A percentile compares a stretch with the other conserved stretches of the same genome.
phyloP scores from a whole-genome alignment of 345 rosid species.

The Noccaea bulbosa region DNA sequence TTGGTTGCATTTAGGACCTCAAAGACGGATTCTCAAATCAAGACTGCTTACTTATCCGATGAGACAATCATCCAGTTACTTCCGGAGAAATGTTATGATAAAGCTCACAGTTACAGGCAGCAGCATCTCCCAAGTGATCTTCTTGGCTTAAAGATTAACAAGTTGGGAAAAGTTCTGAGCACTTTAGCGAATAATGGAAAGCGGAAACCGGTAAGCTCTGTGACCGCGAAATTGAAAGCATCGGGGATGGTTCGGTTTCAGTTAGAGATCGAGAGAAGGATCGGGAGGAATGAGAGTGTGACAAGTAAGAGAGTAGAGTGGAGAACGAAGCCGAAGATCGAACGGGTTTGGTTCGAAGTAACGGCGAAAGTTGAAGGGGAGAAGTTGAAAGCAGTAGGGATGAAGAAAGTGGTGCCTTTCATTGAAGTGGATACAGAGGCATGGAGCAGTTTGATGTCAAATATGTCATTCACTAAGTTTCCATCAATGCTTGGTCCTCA shows the following conservation, averaged over 20 bases:
- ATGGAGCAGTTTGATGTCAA: slow-evolving; percentile 74
- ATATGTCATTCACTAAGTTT: slow-evolving; percentile 77
- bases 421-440: slow-evolving; percentile 59
- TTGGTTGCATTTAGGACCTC: slow-evolving; percentile 54
- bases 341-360: slow-evolving; percentile 70
- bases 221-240: slow-evolving; percentile 54
- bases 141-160: slow-evolving; percentile 51
- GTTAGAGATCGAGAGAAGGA: slow-evolving; percentile 62
- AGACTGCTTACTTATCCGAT: slow-evolving; percentile 48
- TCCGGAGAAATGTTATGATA: slow-evolving; percentile 63
- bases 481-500: slow-evolving; percentile 73
- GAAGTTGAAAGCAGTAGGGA: slow-evolving; percentile 52
- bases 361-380: slow-evolving; percentile 60
- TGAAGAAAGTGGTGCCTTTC: slow-evolving; percentile 67
- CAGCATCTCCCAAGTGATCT: slow-evolving; percentile 45
- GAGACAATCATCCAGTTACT: slow-evolving; percentile 60
- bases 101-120: slow-evolving; percentile 35
- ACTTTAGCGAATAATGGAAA: slow-evolving; percentile 44
- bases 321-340: slow-evolving; percentile 68
- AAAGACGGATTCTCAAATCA: slow-evolving; percentile 50
- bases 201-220: slow-evolving; percentile 42
- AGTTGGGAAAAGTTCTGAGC: slow-evolving; percentile 51
- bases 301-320: slow-evolving; percentile 49
- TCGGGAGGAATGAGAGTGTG: slow-evolving; percentile 48
- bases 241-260: slow-evolving; percentile 56